Base-by-base conservation (phyloP, 495 filamentous ascomycete species). In the Daldinia childiae region DNA sequence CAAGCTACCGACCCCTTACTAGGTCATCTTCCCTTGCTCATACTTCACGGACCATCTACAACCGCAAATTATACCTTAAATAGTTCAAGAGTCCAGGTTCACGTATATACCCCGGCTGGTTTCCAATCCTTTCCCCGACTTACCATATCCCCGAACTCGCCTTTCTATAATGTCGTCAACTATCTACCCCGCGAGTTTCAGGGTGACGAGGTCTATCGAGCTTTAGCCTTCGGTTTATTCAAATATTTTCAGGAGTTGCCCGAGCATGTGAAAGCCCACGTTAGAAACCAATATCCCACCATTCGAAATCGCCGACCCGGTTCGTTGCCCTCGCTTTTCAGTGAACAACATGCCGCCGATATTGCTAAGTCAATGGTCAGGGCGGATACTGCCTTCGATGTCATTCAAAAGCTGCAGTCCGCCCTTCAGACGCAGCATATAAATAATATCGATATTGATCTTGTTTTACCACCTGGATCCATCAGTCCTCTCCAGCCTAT, bases 181-280 rank as follows among this genome's bases (percentile, higher is more conserved):
- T 89, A 96, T 76, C 86, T 99, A n/a, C 92, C 96, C 24, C 89
- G 92, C 63, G 94, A 97, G 74, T 92, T 92, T 79, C 95, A 98
- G 83, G 95, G 94, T 43, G 93, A 97, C 77, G 94, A 97, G 76
- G 82, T 97, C 36, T 93, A 88, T 79, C 90, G 95, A 17, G 95
- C 91, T 1, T 84, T 99, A 45, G 95, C 95, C 38, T 94, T 98
- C 78, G 91, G 92, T 56, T 84, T 98, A 76, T 85, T 92, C 77
- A 98, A 95, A 77, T 99, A 98, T 81, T 98, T 97, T 72, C 86
- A 87, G 34, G 94, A 97, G 77, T 81, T 98, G 54, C 90, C 94
- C 15, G 89, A 92, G 43, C 80, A 83, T 29, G 87, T 94, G 67
- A 96, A 92, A 82, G 85, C 86, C 66, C 83, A 85, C 63, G 76